phyloP scores from a whole-genome alignment of 2,329 filamentous ascomycete species.

The Dactylonectria estremocensis region DNA sequence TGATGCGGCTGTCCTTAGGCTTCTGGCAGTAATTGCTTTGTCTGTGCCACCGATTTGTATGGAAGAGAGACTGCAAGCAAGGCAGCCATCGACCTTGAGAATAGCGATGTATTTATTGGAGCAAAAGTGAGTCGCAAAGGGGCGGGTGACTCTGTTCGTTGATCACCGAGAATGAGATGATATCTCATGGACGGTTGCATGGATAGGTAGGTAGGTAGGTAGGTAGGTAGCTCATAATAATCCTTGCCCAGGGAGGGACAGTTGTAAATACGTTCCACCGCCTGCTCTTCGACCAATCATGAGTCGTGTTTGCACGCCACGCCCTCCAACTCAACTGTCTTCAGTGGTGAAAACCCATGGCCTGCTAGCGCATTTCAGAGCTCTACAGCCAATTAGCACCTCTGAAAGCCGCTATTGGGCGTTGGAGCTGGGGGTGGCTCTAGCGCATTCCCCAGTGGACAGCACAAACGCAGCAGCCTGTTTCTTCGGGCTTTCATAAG shows the following conservation, averaged over 20 bases:
- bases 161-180: not conserved
- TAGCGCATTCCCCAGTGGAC: conserved; percentile 18
- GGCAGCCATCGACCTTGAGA: not conserved
- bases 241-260: not conserved
- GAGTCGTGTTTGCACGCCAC: not conserved
- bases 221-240: not conserved
- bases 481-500: conserved; percentile 35
- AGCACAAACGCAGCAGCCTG: conserved; percentile 34
- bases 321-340: not conserved
- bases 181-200: conserved; percentile 4
- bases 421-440: conserved; percentile 26
- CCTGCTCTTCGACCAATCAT: conserved; percentile 19
- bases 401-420: conserved; percentile 1
- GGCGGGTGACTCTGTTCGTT: not conserved
- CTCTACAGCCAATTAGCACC: conserved; percentile 23
- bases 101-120: not conserved
- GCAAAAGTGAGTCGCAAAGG: not conserved
- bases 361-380: conserved; percentile 6
- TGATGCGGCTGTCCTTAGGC: not conserved
- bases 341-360: conserved; percentile 9
- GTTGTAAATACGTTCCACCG: not conserved
- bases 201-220: not conserved
- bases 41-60: not conserved
- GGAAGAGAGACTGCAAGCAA: not conserved
- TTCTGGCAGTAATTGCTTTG: not conserved